These are phyloP conservation scores for Capsella rubella DNA, from an alignment of 441 rosid species.

Conservation along the genomic window DNA sequence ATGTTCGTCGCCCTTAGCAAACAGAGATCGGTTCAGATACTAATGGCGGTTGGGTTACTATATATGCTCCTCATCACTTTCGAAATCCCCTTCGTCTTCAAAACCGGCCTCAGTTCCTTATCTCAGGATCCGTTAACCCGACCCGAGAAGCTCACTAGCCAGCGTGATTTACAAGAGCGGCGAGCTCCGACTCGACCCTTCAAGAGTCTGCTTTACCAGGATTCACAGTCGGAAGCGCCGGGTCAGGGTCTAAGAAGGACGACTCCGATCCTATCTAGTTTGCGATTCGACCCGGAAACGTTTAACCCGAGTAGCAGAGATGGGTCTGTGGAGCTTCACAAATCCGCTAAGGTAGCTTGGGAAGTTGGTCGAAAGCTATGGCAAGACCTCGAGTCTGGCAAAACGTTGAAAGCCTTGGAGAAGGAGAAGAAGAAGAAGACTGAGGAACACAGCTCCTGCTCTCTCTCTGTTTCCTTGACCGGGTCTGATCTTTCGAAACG, in stretches of 20 bases:
- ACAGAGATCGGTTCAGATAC: constrained; percentile 74
- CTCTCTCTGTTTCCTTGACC: constrained; percentile 64
- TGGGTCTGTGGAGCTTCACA: constrained; percentile 78
- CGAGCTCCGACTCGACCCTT: constrained; percentile 77
- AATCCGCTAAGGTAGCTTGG: constrained; percentile 78
- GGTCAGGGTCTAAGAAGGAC: constrained; percentile 26
- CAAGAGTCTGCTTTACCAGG: constrained; percentile 51
- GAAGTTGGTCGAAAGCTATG: constrained; percentile 67
- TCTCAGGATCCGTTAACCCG: constrained; percentile 59
- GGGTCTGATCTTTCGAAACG: constrained; percentile 62
- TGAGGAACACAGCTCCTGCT: constrained; percentile 52
- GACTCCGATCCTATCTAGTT: constrained; percentile 52
- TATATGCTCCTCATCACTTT: constrained; percentile 70
- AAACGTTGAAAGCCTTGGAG: constrained; percentile 28
- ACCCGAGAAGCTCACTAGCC: constrained; percentile 55
- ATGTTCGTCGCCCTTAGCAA: constrained; percentile 51
- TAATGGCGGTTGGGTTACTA: constrained; percentile 59
- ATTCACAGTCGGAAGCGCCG: constrained; percentile 50
- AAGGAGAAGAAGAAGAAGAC: constrained; percentile 45
- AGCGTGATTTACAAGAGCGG: constrained; percentile 55
- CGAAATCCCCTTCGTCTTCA: constrained; percentile 83
- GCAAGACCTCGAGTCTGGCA: constrained; percentile 67
- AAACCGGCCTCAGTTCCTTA: constrained; percentile 49
- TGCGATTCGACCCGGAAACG: constrained; percentile 58
- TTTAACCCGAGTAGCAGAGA: constrained; percentile 61